These are phyloP conservation scores for Nannochloropsis oceanica DNA, from an alignment of 108 stramenopile species.

Conservation along the genomic window DNA sequence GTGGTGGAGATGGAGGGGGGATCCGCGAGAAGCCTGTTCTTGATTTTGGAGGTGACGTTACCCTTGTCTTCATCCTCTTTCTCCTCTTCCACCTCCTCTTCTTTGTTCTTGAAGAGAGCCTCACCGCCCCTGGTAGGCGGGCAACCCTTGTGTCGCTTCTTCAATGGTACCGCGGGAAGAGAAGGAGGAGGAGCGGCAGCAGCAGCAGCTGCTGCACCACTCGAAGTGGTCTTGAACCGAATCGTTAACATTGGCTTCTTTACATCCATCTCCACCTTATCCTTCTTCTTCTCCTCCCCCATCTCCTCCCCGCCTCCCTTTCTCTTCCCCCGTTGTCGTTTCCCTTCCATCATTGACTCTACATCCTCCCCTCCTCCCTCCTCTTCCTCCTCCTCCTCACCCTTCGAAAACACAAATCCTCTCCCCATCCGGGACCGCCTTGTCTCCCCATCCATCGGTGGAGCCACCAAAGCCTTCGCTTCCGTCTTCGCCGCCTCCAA, in stretches of 20 bases:
- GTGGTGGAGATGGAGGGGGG: not conserved
- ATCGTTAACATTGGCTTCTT: not conserved
- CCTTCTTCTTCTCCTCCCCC: not conserved
- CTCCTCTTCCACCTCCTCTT: too few species aligned
- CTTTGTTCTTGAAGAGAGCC: too few species aligned
- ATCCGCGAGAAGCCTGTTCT: not conserved
- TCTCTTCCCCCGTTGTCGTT: not conserved
- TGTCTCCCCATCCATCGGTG: not conserved
- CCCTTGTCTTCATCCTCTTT: too few species aligned
- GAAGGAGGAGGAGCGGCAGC: too few species aligned
- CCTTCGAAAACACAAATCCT: not conserved
- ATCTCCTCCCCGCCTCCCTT: not conserved
- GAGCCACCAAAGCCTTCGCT: not conserved
- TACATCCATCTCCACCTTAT: not conserved
- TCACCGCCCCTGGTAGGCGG: too few species aligned
- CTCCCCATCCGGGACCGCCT: not conserved
- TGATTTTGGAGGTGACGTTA: too few species aligned
- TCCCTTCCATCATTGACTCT: not conserved
- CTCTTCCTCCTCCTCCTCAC: not conserved
- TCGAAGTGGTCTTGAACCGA: too few species aligned
- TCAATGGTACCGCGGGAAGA: too few species aligned
- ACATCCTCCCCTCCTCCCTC: not conserved
- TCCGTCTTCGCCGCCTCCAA: not conserved
- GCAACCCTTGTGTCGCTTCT: too few species aligned
- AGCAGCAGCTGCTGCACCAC: too few species aligned